Evolutionary conservation across 495 filamentous ascomycete species (phyloP).

Genomic region (Xylaria castorea): DNA sequence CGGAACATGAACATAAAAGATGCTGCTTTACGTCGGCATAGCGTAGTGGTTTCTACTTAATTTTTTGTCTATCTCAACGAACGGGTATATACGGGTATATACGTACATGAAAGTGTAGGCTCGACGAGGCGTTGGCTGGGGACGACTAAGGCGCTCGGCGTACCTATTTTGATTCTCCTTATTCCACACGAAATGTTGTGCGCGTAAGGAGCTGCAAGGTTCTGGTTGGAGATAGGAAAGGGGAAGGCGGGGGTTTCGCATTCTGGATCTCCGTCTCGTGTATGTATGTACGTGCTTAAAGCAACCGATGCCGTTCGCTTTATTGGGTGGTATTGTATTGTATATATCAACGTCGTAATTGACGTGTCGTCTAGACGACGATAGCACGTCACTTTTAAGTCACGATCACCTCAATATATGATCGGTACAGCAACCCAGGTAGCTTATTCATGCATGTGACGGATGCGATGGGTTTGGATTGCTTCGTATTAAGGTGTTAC

Average conservation of each 20-base stretch:
- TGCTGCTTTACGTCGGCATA: conserved; percentile 22
- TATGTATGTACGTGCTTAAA: background rate
- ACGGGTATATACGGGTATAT: conserved; percentile 21
- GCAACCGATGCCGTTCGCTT: background rate
- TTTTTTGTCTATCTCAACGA: conserved; percentile 10
- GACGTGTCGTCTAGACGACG: conserved; percentile 1
- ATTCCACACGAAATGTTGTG: background rate
- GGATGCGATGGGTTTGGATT: background rate
- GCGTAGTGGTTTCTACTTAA: conserved; percentile 23
- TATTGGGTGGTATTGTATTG: background rate
- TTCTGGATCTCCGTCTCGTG: conserved; percentile 9
- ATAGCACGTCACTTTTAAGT: background rate
- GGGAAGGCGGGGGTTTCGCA: background rate
- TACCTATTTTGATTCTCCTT: conserved; percentile 12
- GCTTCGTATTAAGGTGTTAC: background rate
- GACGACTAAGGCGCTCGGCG: conserved; percentile 10
- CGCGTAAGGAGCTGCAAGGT: background rate
- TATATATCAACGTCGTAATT: conserved; percentile 1
- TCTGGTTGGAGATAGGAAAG: background rate
- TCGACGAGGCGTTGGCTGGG: conserved; percentile 38
- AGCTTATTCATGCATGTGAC: background rate
- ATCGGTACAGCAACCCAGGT: background rate
- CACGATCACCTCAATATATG: background rate
- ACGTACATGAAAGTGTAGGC: conserved; percentile 29
- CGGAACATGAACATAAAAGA: background rate